Base-by-base conservation (phyloP, 2,329 filamentous ascomycete species). In the Cyphellophora attinorum region DNA sequence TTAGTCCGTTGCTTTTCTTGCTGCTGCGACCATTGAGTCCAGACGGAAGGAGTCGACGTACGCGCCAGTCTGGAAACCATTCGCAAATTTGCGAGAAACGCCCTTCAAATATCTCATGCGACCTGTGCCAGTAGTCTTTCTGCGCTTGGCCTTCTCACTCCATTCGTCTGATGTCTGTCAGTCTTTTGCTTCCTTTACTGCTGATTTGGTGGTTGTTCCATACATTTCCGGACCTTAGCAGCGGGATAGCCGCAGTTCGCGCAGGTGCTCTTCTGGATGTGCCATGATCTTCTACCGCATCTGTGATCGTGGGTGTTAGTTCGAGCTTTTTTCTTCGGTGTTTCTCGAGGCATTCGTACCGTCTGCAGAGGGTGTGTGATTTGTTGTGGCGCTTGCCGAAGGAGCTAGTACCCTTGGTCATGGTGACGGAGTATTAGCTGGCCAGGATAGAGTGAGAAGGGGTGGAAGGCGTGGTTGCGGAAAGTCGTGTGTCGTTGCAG, bases 261-360 rank as follows among this genome's bases (percentile, higher is more conserved):
- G 76, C 91, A 98, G 63, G 86, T 93, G 71, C 94, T 81, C 84
- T 98, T 98, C 77, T 98, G 91, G 73, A 96, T 80, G 81, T 98
- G 91, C 70, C 95, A 81, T 60, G 91, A 94, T 65, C 91, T 88
- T 65, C 84, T 82, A 71, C 89, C 86, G 36, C 46, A 49, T 47
- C 44, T 45, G 34, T 29, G 21, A 33, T 93, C 57, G 40, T n/a
- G n/a, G n/a, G n/a, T n/a, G n/a, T 25, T 42, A 45, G 39, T 43
- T 32, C 32, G 35, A 17, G 32, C 21, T 27, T 16, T 16, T 19
- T 18, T 27, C 28, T 25, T 25, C 40, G 41, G 36, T 31, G 16
- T 31, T 32, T 46, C 49, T 13, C 25, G 57, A 85, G 83, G 77
- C 71, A 91, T 85, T 25, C 88, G 79, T 86, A 95, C 73, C 88